Conservation (phyloP, 2,329 filamentous ascomycete species). For the Pestalotiopsis sp. region DNA sequence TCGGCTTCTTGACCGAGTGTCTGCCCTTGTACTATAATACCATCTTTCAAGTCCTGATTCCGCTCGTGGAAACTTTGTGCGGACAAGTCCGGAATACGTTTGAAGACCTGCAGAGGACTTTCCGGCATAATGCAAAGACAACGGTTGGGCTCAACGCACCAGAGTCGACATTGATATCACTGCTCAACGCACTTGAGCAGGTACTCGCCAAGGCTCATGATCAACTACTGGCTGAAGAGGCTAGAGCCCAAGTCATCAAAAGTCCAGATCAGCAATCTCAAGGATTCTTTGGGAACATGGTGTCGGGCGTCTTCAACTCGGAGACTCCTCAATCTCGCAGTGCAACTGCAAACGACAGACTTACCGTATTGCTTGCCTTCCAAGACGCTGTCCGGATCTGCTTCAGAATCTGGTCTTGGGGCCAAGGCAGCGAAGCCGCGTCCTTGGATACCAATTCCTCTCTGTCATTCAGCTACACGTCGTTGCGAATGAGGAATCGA, state of each 20-base stretch:
- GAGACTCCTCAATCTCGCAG: slow-evolving; percentile 78
- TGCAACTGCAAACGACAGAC: slow-evolving; percentile 85
- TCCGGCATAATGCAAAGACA: slow-evolving; percentile 43
- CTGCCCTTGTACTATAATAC: slow-evolving; percentile 81
- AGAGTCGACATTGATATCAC: slow-evolving; percentile 76
- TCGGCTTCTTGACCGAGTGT: slow-evolving; percentile 80
- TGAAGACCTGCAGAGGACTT: slow-evolving; percentile 67
- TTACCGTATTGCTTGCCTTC: slow-evolving; percentile 94
- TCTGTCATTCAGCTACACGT: slow-evolving; percentile 89
- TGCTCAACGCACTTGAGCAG: slow-evolving; percentile 92
- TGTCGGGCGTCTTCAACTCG: slow-evolving; percentile 84
- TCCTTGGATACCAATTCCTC: slow-evolving; percentile 67
- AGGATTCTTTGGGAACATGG: slow-evolving; percentile 92
- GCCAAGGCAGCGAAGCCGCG: slow-evolving; percentile 61
- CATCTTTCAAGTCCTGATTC: slow-evolving; percentile 89
- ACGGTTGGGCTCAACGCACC: slow-evolving; percentile 46
- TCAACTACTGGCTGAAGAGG: slow-evolving; percentile 76
- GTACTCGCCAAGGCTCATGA: slow-evolving; percentile 87
- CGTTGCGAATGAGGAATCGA: slow-evolving; percentile 86
- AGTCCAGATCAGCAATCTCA: slow-evolving; percentile 78
- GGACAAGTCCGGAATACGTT: slow-evolving; percentile 76
- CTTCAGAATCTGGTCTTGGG: slow-evolving; percentile 96
- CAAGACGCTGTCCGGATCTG: slow-evolving; percentile 94
- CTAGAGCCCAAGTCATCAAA: slow-evolving; percentile 68
- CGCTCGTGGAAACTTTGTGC: slow-evolving; percentile 88